A percentile compares a stretch with the other conserved stretches of the same genome.
Evolutionary conservation across 2,329 filamentous ascomycete species (phyloP).

Genomic region (Pseudogymnoascus pannorum): DNA sequence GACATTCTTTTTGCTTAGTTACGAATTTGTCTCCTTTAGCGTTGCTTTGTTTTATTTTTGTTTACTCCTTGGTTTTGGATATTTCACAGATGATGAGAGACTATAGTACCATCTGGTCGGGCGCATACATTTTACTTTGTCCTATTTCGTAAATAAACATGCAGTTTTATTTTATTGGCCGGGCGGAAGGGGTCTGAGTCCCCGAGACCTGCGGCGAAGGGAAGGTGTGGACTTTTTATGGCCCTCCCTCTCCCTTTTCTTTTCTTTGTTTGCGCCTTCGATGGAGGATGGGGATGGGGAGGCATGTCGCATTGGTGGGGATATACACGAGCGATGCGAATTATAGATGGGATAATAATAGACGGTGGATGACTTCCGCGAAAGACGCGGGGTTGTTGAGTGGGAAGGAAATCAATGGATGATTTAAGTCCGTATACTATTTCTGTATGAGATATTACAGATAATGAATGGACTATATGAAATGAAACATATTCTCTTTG

Average conservation of each 20-base stretch:
- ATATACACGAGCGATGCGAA: conserved; percentile 1
- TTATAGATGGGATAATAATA: conserved; percentile 1
- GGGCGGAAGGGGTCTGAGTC: not conserved
- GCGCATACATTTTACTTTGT: not conserved
- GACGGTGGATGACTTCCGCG: not conserved
- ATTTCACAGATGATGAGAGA: not conserved
- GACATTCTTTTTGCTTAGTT: not conserved
- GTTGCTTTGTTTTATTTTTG: not conserved
- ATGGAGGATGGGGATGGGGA: not conserved
- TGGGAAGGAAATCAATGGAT: not conserved
- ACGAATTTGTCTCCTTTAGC: conserved; percentile 6
- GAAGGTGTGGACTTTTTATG: not conserved
- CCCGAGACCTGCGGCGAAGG: not conserved
- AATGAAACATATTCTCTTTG: conserved; percentile 6
- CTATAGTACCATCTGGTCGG: conserved; percentile 2
- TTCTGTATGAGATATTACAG: not conserved
- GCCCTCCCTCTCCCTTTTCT: not conserved
- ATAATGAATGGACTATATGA: not conserved
- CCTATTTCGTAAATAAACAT: not conserved
- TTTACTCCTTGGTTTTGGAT: not conserved
- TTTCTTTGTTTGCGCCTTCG: not conserved
- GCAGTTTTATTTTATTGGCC: conserved; percentile 8
- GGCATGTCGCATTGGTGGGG: not conserved
- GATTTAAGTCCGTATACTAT: not conserved
- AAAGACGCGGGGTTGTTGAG: not conserved